Evolutionary conservation across 495 filamentous ascomycete species (phyloP).

Genomic region (Xylaria telfairii): DNA sequence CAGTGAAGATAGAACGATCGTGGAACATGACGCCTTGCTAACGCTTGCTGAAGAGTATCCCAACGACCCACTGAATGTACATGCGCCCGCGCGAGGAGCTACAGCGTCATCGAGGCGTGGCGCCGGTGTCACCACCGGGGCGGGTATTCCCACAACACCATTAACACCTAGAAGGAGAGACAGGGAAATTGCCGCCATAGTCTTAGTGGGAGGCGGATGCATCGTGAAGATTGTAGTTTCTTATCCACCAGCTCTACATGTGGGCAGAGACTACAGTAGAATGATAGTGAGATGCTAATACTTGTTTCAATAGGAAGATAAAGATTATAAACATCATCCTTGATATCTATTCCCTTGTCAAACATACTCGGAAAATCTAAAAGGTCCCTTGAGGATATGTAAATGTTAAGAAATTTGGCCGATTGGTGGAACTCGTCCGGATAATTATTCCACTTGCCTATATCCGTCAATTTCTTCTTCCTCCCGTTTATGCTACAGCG

Average conservation of each 20-base stretch:
- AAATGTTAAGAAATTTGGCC: neutral
- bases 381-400: neutral
- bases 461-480: neutral
- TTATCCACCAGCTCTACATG: neutral
- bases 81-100: constrained; percentile 45
- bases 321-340: neutral
- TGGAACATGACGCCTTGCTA: constrained; percentile 57
- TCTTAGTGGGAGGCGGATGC: neutral
- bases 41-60: constrained; percentile 45
- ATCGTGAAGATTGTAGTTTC: neutral
- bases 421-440: constrained; percentile 11
- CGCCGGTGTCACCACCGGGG: constrained; percentile 26
- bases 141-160: constrained; percentile 11
- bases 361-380: neutral
- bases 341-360: neutral
- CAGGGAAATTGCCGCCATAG: neutral
- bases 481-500: neutral
- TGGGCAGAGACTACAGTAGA: neutral
- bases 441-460: neutral
- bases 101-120: constrained; percentile 34
- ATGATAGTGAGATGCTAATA: neutral
- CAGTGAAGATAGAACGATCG: constrained; percentile 54
- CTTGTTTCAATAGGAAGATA: too few species aligned
- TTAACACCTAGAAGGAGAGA: neutral
- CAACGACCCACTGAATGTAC: constrained; percentile 57